A percentile compares a stretch with the other conserved stretches of the same genome.
phyloP scores from a whole-genome alignment of 2,329 filamentous ascomycete genomes.

The Nigrospora sphaerica region DNA sequence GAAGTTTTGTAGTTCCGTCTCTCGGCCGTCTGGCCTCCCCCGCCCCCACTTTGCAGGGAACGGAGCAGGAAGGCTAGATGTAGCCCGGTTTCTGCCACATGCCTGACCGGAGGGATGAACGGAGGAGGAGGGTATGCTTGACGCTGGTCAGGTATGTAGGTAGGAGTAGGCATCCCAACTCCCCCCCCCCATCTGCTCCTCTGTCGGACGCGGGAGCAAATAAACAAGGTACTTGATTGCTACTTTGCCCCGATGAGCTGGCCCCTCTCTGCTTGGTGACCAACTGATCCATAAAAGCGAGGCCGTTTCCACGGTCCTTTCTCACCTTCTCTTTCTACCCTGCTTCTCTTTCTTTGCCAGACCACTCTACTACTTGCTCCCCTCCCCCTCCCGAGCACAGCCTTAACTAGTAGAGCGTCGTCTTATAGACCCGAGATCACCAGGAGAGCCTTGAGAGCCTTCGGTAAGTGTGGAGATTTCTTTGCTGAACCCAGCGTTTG shows the following conservation, averaged over 20 bases:
- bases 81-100: constrained; percentile 7
- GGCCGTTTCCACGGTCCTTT: constrained; percentile 20
- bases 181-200: background rate
- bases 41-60: constrained; percentile 5
- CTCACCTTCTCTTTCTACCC: constrained; percentile 17
- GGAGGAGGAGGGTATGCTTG: background rate
- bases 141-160: background rate
- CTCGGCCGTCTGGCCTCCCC: constrained; percentile 4
- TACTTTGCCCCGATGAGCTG: constrained; percentile 9
- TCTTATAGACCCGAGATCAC: background rate
- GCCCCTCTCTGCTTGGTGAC: constrained; percentile 10
- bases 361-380: constrained; percentile 14
- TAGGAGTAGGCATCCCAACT: background rate
- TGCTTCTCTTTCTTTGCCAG: constrained; percentile 23
- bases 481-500: no score
- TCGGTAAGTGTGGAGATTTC: no score
- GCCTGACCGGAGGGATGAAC: background rate
- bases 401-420: constrained; percentile 4
- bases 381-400: constrained; percentile 10
- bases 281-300: constrained; percentile 25
- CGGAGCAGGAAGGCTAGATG: constrained; percentile 3
- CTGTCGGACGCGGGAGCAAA: constrained; percentile 4
- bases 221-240: constrained; percentile 1
- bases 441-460: no score
- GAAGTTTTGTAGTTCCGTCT: constrained; percentile 2